Base-by-base conservation (phyloP, 768 basidiomycete genomes). In the Naganishia antarctica region DNA sequence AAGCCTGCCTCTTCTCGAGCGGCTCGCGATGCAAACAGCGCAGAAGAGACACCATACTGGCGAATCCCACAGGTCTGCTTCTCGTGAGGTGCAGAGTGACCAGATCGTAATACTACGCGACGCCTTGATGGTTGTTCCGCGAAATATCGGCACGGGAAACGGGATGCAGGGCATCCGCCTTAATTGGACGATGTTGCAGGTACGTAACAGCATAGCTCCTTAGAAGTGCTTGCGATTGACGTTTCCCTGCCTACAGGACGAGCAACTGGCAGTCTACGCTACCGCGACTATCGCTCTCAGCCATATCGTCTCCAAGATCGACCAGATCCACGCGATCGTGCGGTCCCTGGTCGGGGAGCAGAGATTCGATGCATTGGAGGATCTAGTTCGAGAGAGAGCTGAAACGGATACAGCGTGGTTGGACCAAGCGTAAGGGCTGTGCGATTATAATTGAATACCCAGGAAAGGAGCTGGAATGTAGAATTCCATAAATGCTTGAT, bases 251-350 rank as follows among this genome's bases (percentile, higher is more conserved):
- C 46, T 18, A 23, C 60, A 76, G 75, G 66, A 72, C 65, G 74
- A 75, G 51, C 76, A 77, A 66, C 32, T 72, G 25, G 70, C 73
- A 5, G 59, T 74, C 2, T 77, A 70, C 59, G 73, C 74, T 0
- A 73, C 72, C 2, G 71, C 74, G n/a, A 72, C 61, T 40, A 71
- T 75, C 18, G 72, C 73, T 0, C 64, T 77, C 15, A 64, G 68
- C 1, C 69, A 73, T 34, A 50, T 73, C 29, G 68, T 66, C 0
- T 63, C 53, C 25, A 61, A 66, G 6, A 58, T 75, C 26, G 70
- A 75, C 50, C 69, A 71, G 31, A 44, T 77, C 59, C 68, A 70
- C 46, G 59, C 67, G 15, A 59, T 69, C 18, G 69, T 77, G 7
- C 34, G 63, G 8, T 48, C 37, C 13, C 62, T 77, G 11, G 72